Conservation (phyloP, 2,329 filamentous ascomycete genomes). For the Sphaerulina vaccinii region DNA sequence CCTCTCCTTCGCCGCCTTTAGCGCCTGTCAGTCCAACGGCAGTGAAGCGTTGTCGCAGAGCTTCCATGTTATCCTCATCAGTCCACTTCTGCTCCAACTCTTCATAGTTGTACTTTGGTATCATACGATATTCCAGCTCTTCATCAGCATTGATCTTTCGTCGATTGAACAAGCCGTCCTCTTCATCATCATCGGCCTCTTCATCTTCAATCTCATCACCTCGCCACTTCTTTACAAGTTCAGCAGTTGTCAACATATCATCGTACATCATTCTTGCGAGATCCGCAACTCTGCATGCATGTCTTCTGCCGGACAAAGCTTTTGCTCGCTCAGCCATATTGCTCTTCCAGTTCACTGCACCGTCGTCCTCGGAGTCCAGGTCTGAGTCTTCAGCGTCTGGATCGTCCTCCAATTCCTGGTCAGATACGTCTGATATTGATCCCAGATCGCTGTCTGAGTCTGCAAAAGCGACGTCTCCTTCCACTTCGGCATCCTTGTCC, state of each 20-base stretch:
- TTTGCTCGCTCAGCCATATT: constrained; percentile 76
- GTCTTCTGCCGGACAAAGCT: constrained; percentile 66
- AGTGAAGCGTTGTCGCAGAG: constrained; percentile 72
- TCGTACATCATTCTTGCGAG: constrained; percentile 89
- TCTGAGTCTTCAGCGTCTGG: constrained; percentile 42
- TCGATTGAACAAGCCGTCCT: constrained; percentile 64
- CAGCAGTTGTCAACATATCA: constrained; percentile 67
- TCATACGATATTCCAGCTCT: constrained; percentile 68
- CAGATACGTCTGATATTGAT: constrained; percentile 68
- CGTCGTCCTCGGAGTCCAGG: constrained; percentile 57
- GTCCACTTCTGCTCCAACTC: constrained; percentile 84
- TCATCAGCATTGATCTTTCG: constrained; percentile 52
- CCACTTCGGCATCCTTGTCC: constrained; percentile 51
- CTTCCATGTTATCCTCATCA: constrained; percentile 72
- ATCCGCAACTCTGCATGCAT: constrained; percentile 75
- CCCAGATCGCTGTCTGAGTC: constrained; percentile 97
- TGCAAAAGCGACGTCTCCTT: constrained; percentile 81
- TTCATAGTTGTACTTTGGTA: constrained; percentile 78
- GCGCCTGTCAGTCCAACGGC: constrained; percentile 59
- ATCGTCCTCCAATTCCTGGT: constrained; percentile 53
- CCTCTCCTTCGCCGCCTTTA: constrained; percentile 50
- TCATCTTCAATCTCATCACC: constrained; percentile 61
- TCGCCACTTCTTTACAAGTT: constrained; percentile 78
- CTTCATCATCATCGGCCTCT: constrained; percentile 59
- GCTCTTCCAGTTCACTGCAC: constrained; percentile 86